These are phyloP conservation scores for Candida sojae DNA, from an alignment of 1,139 yeast species.

Conservation along the genomic window DNA sequence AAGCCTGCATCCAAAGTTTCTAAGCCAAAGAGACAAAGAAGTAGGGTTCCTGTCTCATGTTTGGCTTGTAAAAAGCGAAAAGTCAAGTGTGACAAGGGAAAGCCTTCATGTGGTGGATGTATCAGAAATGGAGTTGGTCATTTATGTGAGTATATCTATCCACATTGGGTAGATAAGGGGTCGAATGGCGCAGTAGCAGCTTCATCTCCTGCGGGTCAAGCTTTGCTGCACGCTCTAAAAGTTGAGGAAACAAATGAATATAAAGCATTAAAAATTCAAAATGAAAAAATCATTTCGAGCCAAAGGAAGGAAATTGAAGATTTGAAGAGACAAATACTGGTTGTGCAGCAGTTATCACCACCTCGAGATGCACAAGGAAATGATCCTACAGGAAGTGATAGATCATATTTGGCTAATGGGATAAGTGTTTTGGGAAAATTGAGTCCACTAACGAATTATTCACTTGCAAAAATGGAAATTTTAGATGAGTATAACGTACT, in stretches of 20 bases:
- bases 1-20: not conserved
- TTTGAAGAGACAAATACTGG: constrained; percentile 32
- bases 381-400: not conserved
- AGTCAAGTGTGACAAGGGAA: constrained; percentile 47
- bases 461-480: constrained; percentile 21
- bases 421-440: constrained; percentile 19
- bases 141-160: constrained; percentile 44
- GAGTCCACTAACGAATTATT: constrained; percentile 15
- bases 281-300: constrained; percentile 24
- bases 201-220: not conserved
- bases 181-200: not conserved
- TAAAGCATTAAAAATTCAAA: constrained; percentile 20
- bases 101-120: constrained; percentile 49
- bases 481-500: constrained; percentile 16
- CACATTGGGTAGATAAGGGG: constrained; percentile 33
- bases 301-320: constrained; percentile 41
- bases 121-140: constrained; percentile 44
- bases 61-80: constrained; percentile 45
- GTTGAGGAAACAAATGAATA: constrained; percentile 24
- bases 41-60: constrained; percentile 45
- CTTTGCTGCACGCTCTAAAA: constrained; percentile 6
- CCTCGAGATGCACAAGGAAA: constrained; percentile 5
- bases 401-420: constrained; percentile 5
- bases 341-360: constrained; percentile 27
- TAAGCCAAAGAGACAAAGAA: constrained; percentile 24